Evolutionary conservation across 345 rosid genomes (phyloP), one percentile per base, ranked within the genome.

Genomic region (Eucalyptus pauciflora): DNA sequence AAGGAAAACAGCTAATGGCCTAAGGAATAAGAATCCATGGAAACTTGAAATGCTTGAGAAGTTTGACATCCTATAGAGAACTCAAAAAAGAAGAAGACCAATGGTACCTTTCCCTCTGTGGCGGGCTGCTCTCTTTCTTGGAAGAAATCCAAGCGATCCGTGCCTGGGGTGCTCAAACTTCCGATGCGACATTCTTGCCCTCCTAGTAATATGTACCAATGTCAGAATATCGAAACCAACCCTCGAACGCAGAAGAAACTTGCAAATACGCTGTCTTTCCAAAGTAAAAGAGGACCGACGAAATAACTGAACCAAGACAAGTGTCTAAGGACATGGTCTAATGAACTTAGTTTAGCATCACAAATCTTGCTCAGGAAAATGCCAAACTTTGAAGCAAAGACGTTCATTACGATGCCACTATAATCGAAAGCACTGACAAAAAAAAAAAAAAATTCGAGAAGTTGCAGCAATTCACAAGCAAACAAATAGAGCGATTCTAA

Each of bases 101-200:
- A 86, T 33, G 24, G 48, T 31, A 86, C 87, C 87, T 52, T 86
- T 86, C 64, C 87, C 87, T 31, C 87, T 54, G 87, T 86, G 87
- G n/a, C 87, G 87, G 29, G 87, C 16, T 18, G 87, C 87, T 50
- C 87, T 86, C 67, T 86, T 86, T 60, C 87, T 86, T 24, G 87
- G 94, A 60, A 92, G 92, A 58, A 92, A 92, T 60, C 94, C 94
- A 50, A 92, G 90, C 58, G 94, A 92, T 16, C 94, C 94, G 13
- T 92, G 94, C 85, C 94, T 91, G 7, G 94, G 94, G 91, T 92
- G 94, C 90, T 86, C 87, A 43, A 86, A 86, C 46, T 86, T 86
- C 87, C 87, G 58, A 60, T 86, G 87, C 49, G 69, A 86, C 87
- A 54, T 86, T 31, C 48, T 86, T 51, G 67, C 12, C 67, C 87